Percentiles rank a stretch among this genome's conserved stretches.
phyloP scores from a whole-genome alignment of 1,139 yeast species.

The Hemisphaericaspora xylofermentans region DNA sequence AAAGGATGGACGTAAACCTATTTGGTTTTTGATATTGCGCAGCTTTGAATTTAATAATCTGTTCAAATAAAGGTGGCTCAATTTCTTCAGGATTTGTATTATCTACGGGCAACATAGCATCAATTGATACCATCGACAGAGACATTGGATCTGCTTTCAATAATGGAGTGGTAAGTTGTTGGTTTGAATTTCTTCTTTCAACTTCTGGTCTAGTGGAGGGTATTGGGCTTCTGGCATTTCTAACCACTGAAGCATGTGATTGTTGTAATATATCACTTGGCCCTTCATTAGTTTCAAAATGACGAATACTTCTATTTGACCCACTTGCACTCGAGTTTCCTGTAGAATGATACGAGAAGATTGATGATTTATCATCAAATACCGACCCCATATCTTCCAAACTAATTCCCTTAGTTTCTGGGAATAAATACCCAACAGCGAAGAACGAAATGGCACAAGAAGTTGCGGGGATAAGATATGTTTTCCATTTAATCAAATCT shows the following conservation, averaged over 20 bases:
- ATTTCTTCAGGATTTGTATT: conserved; percentile 34
- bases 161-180: conserved; percentile 4
- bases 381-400: conserved; percentile 55
- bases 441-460: conserved; percentile 71
- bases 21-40: conserved; percentile 15
- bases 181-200: conserved; percentile 2
- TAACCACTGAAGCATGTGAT: not conserved
- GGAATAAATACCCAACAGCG: conserved; percentile 50
- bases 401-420: conserved; percentile 55
- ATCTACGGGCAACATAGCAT: conserved; percentile 18
- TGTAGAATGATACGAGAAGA: conserved; percentile 45
- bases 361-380: conserved; percentile 47
- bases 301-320: not conserved
- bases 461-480: conserved; percentile 77
- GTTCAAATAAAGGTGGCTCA: conserved; percentile 40
- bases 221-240: not conserved
- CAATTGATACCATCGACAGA: conserved; percentile 21
- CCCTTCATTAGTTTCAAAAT: not conserved
- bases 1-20: not conserved
- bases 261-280: not conserved
- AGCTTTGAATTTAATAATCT: conserved; percentile 29
- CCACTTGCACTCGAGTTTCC: conserved; percentile 13
- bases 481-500: conserved; percentile 72
- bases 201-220: not conserved
- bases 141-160: conserved; percentile 23